Evolutionary conservation across 2,329 filamentous ascomycete genomes (phyloP).

Genomic region (Colletotrichum scovillei): DNA sequence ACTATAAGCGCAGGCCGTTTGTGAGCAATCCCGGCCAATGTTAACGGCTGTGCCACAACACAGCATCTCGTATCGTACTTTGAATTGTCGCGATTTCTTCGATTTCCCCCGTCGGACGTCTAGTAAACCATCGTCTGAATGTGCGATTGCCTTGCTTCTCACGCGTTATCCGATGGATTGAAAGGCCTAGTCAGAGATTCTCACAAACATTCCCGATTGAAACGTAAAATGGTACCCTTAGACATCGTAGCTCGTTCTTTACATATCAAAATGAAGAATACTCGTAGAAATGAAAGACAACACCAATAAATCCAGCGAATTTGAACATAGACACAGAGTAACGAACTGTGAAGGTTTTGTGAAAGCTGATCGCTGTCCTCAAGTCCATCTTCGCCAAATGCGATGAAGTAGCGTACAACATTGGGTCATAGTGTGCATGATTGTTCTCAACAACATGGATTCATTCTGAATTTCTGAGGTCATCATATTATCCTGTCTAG

Average conservation of each 20-base stretch:
- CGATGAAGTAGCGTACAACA: background rate
- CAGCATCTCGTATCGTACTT: background rate
- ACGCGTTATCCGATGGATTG: background rate
- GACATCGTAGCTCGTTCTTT: background rate
- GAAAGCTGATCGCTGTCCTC: background rate
- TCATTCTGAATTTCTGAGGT: background rate
- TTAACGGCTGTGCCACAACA: background rate
- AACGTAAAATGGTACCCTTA: background rate
- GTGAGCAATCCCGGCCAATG: background rate
- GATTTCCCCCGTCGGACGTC: background rate
- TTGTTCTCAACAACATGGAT: background rate
- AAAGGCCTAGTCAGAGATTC: background rate
- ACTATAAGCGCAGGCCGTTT: background rate
- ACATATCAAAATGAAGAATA: background rate
- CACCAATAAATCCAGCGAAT: background rate
- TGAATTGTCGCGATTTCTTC: background rate
- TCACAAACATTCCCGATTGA: background rate
- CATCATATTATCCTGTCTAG: background rate
- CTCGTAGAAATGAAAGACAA: background rate
- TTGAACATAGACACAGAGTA: background rate
- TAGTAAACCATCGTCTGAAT: background rate
- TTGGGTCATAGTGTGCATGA: background rate
- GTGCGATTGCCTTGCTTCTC: background rate
- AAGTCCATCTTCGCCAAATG: background rate
- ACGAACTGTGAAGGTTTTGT: background rate